Conservation (phyloP, 1,284 basidiomycete genomes). For the Schizophyllum commune region DNA sequence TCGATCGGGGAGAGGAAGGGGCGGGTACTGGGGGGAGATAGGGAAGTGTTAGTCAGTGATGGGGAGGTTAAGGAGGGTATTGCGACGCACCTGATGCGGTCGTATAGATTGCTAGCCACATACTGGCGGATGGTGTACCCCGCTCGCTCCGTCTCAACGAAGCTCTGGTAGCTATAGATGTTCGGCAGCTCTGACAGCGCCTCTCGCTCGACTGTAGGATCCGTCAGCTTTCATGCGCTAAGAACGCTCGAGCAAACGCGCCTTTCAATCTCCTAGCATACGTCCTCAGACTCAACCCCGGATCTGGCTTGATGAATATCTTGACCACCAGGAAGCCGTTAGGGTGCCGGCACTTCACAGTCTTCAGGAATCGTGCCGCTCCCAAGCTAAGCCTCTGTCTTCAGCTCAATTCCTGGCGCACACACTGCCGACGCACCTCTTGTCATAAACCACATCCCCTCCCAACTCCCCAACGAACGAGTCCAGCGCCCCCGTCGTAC, state of each 20-base stretch:
- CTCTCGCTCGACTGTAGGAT: slow-evolving; percentile 69
- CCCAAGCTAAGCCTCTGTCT: slow-evolving; percentile 53
- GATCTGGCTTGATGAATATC: slow-evolving; percentile 80
- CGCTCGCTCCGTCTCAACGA: slow-evolving; percentile 93
- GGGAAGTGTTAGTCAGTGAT: slow-evolving; percentile 1
- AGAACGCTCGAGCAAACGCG: slow-evolving; percentile 16
- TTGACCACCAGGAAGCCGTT: slow-evolving; percentile 50
- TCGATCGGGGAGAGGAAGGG: slow-evolving; percentile 90
- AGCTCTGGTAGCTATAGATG: slow-evolving; percentile 85
- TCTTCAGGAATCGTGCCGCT: slow-evolving; percentile 92
- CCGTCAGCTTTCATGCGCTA: slow-evolving; percentile 3
- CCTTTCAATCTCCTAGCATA: slow-evolving; percentile 65
- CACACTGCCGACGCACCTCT: slow-evolving; percentile 51
- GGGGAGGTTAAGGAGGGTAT: background rate
- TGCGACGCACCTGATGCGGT: slow-evolving; percentile 82
- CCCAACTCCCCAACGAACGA: slow-evolving; percentile 86
- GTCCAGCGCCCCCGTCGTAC: slow-evolving; percentile 74
- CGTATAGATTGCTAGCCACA: slow-evolving; percentile 92
- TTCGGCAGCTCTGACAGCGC: slow-evolving; percentile 80
- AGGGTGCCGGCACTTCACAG: slow-evolving; percentile 62
- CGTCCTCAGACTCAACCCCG: slow-evolving; percentile 57
- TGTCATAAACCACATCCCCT: slow-evolving; percentile 82
- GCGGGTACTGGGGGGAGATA: slow-evolving; percentile 63
- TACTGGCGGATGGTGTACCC: slow-evolving; percentile 95
- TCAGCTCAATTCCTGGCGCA: background rate